Percentiles rank a stretch among this genome's conserved stretches.
These are phyloP conservation scores for Penicillium diatomitis DNA, from an alignment of 495 filamentous ascomycete species.

Conservation along the genomic window DNA sequence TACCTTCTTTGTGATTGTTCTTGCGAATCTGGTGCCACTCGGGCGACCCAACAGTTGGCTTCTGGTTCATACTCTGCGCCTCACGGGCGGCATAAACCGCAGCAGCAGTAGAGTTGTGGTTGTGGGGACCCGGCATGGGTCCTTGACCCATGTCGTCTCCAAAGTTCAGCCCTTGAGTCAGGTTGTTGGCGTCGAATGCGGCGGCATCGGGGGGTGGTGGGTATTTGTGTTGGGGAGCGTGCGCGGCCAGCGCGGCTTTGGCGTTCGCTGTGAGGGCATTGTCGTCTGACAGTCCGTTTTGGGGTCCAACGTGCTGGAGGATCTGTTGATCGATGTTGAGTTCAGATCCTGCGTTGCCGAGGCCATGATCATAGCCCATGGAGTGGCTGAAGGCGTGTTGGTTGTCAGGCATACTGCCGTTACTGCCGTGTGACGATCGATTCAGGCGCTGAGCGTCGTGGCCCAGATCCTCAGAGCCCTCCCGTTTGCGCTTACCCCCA, in stretches of 20 bases:
- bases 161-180: slow-evolving; percentile 33
- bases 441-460: slow-evolving; percentile 36
- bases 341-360: slow-evolving; percentile 28
- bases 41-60: slow-evolving; percentile 87
- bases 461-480: slow-evolving; percentile 33
- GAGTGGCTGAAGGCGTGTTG: slow-evolving; percentile 34
- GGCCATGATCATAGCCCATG: slow-evolving; percentile 34
- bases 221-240: slow-evolving; percentile 37
- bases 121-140: slow-evolving; percentile 27
- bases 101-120: slow-evolving; percentile 39
- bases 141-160: slow-evolving; percentile 37
- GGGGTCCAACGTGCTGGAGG: slow-evolving; percentile 38
- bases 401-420: slow-evolving; percentile 34
- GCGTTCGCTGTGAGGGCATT: slow-evolving; percentile 39
- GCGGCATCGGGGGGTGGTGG: slow-evolving; percentile 32
- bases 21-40: slow-evolving; percentile 97
- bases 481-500: slow-evolving; percentile 39
- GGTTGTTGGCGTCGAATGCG: slow-evolving; percentile 33
- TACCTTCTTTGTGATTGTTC: slow-evolving; percentile 99
- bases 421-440: slow-evolving; percentile 37
- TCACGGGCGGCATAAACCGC: slow-evolving; percentile 41
- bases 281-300: slow-evolving; percentile 40
- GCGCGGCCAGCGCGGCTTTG: slow-evolving; percentile 39
- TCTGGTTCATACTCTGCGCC: slow-evolving; percentile 43
- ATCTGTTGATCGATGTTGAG: slow-evolving; percentile 43